These are phyloP conservation scores for Ascosphaera pollenicola DNA, from an alignment of 2,329 filamentous ascomycete species.

Conservation along the genomic window DNA sequence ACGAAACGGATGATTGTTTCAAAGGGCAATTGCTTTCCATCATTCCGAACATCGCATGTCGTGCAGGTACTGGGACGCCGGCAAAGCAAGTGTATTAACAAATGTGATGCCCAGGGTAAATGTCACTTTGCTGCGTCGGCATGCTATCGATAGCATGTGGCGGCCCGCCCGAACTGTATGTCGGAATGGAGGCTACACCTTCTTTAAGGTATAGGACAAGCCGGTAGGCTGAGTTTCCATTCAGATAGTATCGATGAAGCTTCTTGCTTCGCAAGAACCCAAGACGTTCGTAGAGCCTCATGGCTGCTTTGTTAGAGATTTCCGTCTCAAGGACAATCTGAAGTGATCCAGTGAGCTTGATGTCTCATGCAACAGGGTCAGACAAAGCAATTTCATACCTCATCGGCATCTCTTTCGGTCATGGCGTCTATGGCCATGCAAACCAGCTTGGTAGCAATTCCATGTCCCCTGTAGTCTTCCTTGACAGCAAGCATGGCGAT, in stretches of 20 bases:
- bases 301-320: conserved; percentile 71
- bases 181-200: conserved; percentile 25
- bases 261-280: conserved; percentile 87
- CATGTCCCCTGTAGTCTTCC: conserved; percentile 55
- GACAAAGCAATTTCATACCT: conserved; percentile 24
- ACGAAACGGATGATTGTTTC: no score
- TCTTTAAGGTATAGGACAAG: conserved; percentile 61
- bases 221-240: conserved; percentile 84
- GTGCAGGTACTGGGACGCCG: no score
- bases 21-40: no score
- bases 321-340: conserved; percentile 85
- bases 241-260: conserved; percentile 85
- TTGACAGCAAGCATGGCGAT: conserved; percentile 97
- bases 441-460: conserved; percentile 79
- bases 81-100: no score
- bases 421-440: conserved; percentile 78
- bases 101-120: conserved; percentile 1
- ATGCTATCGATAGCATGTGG: conserved; percentile 7
- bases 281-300: conserved; percentile 78
- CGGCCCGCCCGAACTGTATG: conserved; percentile 11
- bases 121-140: conserved; percentile 5
- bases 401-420: conserved; percentile 63
- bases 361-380: background rate
- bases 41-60: no score
- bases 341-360: background rate